phyloP scores from a whole-genome alignment of 345 rosid species.

The Hibiscus syriacus region DNA sequence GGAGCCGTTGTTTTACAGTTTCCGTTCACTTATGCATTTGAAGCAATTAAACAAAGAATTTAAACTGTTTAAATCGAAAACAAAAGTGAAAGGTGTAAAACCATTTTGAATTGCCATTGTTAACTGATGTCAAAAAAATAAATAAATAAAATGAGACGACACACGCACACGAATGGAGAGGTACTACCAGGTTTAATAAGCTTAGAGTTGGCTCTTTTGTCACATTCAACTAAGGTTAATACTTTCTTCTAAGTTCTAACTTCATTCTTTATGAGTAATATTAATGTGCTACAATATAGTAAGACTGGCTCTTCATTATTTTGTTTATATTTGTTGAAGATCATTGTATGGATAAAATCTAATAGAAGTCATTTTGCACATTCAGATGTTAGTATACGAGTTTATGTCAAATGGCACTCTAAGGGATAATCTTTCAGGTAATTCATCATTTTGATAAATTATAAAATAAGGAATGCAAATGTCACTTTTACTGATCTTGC shows the following conservation, averaged over 20 bases:
- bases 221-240: not conserved
- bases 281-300: not conserved
- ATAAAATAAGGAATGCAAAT: not conserved
- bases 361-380: not conserved
- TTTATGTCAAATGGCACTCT: slow-evolving; percentile 85
- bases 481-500: not conserved
- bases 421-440: slow-evolving; percentile 84
- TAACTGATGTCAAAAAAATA: not conserved
- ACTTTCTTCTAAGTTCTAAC: not conserved
- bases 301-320: not conserved
- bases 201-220: slow-evolving; percentile 2
- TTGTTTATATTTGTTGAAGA: slow-evolving; percentile 1
- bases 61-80: not conserved
- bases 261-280: not conserved
- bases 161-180: not conserved
- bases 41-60: not conserved
- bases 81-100: not conserved
- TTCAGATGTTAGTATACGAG: slow-evolving; percentile 93
- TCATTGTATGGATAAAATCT: slow-evolving; percentile 9
- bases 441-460: not conserved
- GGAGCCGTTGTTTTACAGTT: not conserved
- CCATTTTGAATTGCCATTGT: not conserved
- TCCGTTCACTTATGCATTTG: too few species aligned
- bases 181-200: not conserved
- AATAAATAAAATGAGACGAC: not conserved